phyloP scores from a whole-genome alignment of 2,329 filamentous ascomycete genomes.

The Cordyceps javanica region DNA sequence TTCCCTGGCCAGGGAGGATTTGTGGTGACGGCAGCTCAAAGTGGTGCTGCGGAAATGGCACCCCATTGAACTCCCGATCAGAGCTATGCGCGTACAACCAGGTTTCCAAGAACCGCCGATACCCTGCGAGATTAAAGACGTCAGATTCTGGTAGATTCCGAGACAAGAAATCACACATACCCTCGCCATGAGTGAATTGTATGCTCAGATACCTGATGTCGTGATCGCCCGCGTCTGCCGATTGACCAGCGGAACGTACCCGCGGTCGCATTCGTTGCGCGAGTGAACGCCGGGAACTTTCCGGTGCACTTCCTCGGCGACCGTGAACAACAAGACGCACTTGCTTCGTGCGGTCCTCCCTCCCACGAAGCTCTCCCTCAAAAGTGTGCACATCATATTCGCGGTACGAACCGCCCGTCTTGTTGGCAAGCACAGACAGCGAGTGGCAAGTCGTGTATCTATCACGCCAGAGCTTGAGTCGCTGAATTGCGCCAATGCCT shows the following conservation, averaged over 20 bases:
- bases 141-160: neutral
- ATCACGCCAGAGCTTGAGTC: conserved; percentile 47
- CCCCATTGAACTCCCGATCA: conserved; percentile 40
- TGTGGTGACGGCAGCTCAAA: conserved; percentile 43
- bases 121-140: conserved; percentile 27
- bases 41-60: conserved; percentile 39
- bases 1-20: conserved; percentile 29
- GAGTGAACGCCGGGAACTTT: conserved; percentile 33
- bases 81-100: conserved; percentile 41
- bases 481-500: conserved; percentile 45
- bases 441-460: conserved; percentile 41
- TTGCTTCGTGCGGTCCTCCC: conserved; percentile 40
- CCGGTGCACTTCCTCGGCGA: conserved; percentile 35
- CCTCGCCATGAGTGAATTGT: conserved; percentile 42
- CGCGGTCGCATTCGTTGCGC: conserved; percentile 36
- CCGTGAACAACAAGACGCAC: conserved; percentile 36
- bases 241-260: conserved; percentile 26
- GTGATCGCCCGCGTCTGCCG: conserved; percentile 21
- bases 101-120: conserved; percentile 38
- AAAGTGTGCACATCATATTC: conserved; percentile 44
- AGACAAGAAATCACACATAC: conserved; percentile 26
- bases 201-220: conserved; percentile 44
- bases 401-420: conserved; percentile 38
- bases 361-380: conserved; percentile 38
- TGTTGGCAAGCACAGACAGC: conserved; percentile 42